Evolutionary conservation across 75 land plant species (phyloP), one percentile per base, ranked within the genome.

Genomic region (Sequoia sempervirens): DNA sequence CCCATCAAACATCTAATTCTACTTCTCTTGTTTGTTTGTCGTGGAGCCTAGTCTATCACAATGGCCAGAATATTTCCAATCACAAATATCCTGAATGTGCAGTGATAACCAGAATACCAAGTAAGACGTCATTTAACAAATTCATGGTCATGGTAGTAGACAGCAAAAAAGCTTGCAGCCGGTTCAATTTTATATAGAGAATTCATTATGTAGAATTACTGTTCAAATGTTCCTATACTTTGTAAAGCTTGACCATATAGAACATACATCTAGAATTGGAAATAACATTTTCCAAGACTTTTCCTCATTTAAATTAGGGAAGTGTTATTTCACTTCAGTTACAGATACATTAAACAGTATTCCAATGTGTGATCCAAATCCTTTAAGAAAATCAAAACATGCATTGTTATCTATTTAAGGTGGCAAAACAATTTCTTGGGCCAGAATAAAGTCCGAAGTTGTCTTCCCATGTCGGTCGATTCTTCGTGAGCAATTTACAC

Each of bases 391-490:
- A 18, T 5, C 13, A 61, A 82, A 18, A 28, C 15, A 53, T 61
- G 47, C 36, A 41, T 13, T 76, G 30, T 26, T 75, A 75, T 36
- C 38, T 32, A 54, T 18, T 81, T 66, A 83, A 46, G 86, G 84
- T 36, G 97, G 90, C 46, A 97, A 82, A 17, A 84, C 88, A 47
- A 97, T 87, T 80, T 83, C 80, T 82, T 95, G 98, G 53, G 91
- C 87, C 73, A 97, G 86, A 36, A 97, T 88, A 41, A 95, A 88
- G 87, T 95, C 98, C 5, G 99, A 97, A 12, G 93, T 68, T 23
- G 95, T 89, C 82, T 95, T 97, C 50, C 99, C 99, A 89, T 97
- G 99, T 45, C 99, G 85, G 53, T 97, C 99, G 82, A 97, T 93
- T 73, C 99, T 92, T 70, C 99, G 82, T 12, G 99, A 95, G 81